A percentile compares a stretch with the other conserved stretches of the same genome.
Conservation (phyloP, 2,329 filamentous ascomycete genomes). For the Colletotrichum acutatum region DNA sequence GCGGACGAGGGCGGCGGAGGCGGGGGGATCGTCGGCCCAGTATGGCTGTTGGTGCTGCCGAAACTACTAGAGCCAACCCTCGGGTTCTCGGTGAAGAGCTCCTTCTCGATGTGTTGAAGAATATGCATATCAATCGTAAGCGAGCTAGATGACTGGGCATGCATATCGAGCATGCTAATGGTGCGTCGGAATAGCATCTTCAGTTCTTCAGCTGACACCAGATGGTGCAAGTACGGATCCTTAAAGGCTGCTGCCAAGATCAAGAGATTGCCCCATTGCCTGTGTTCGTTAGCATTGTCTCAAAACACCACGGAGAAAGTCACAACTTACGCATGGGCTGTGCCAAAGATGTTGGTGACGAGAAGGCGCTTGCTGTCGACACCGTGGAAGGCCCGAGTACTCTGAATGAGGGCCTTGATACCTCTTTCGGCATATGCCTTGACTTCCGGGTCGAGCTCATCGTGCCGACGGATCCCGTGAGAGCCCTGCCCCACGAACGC, state of each 20-base stretch:
- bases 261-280: constrained; percentile 96
- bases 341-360: constrained; percentile 96
- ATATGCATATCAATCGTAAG: constrained; percentile 81
- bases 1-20: constrained; percentile 6
- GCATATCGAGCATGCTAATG: constrained; percentile 78
- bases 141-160: constrained; percentile 79
- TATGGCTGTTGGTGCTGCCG: constrained; percentile 50
- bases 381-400: constrained; percentile 83
- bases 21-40: background rate
- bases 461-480: constrained; percentile 41
- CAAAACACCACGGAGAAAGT: no score
- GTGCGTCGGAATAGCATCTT: constrained; percentile 75
- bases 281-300: constrained; percentile 47
- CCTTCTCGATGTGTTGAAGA: constrained; percentile 65
- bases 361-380: constrained; percentile 75
- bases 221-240: constrained; percentile 69
- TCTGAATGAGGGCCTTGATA: constrained; percentile 81
- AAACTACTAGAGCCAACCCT: constrained; percentile 48
- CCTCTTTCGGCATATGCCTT: constrained; percentile 67
- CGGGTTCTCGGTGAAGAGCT: constrained; percentile 51
- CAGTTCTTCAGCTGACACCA: constrained; percentile 68
- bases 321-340: constrained; percentile 87
- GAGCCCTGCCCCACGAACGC: background rate
- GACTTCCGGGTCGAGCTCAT: constrained; percentile 30
- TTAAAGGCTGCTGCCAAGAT: constrained; percentile 86